Base-by-base conservation (phyloP, 179 eudicot genomes). In the Dionaea muscipula region DNA sequence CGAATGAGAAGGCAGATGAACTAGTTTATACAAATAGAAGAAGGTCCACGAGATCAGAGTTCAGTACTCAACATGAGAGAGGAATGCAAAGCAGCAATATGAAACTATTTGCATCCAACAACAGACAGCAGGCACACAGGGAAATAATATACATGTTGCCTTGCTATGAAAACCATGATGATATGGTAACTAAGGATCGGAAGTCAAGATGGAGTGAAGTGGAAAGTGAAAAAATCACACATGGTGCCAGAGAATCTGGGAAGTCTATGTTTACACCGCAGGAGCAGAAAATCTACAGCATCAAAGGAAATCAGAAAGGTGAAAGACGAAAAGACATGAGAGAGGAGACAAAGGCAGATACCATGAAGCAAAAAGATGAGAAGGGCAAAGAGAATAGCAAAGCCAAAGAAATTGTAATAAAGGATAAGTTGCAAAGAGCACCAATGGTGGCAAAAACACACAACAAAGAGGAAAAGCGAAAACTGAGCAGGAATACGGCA, bases 1-100 rank as follows among this genome's bases (percentile, higher is more conserved):
- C 65, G 10, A 76, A 58, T 45, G 60, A 71, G 39, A 71, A 55
- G 56, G 40, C 59, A 64, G 75, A 63, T 26, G 70, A 53, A 39
- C 20, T n/a, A 36, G 71, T 24, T 56, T 40, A 61, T 14, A 53
- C 69, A 12, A 31, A 52, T 28, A 28, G 58, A 56, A 74, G 47
- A 56, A 74, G 47, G 15, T 26, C 62, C 55, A 53, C 47, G 60
- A 67, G 59, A 47, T 48, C 56, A 13, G 72, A 64, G 19, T 37
- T 63, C 22, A 64, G 50, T 43, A 47, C 35, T 8, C 52, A 55
- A 41, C 59, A 64, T 48, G 47, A 63, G 11, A 67, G 55, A 48
- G 33, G 47, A 21, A 23, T 37, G 18, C 61, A 40, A 37, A 62
- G 67, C 37, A 56, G 26, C 41, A 62, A 66, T 39, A 65, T 43